phyloP scores from a whole-genome alignment of 2,329 filamentous ascomycete genomes.

The Grosmannia clavigera region DNA sequence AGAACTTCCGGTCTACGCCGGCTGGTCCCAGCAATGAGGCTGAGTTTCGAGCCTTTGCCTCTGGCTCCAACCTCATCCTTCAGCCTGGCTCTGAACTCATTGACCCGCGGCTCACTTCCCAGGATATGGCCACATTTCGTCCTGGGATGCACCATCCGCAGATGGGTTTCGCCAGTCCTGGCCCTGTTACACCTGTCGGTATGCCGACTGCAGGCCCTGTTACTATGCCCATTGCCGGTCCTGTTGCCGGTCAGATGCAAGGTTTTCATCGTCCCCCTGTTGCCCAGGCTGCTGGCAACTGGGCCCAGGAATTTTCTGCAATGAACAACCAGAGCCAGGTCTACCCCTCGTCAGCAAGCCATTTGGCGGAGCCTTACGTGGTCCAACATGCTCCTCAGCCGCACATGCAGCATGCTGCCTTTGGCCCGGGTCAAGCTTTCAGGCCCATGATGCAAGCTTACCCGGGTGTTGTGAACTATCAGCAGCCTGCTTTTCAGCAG shows the following conservation, averaged over 20 bases:
- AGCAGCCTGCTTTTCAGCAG: background rate
- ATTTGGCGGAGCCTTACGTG: background rate
- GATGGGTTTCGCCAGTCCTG: background rate
- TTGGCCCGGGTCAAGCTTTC: background rate
- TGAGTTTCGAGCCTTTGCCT: conserved; percentile 10
- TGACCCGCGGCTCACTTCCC: background rate
- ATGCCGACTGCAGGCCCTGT: background rate
- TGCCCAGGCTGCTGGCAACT: background rate
- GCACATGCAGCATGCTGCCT: background rate
- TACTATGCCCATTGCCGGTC: background rate
- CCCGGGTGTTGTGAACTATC: background rate
- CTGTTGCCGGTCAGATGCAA: background rate
- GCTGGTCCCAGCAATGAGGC: conserved; percentile 4
- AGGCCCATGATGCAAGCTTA: background rate
- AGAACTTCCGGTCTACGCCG: conserved; percentile 10
- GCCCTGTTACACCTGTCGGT: background rate
- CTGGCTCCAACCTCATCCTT: background rate
- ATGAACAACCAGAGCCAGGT: background rate
- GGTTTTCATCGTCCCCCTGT: background rate
- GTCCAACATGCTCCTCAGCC: background rate
- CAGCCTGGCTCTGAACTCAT: background rate
- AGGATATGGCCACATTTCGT: background rate
- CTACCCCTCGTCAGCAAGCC: background rate
- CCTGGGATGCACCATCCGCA: background rate
- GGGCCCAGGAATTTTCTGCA: conserved; percentile 9